Conservation (phyloP, 257 asterid species). For the Ajuga chamaepitys region DNA sequence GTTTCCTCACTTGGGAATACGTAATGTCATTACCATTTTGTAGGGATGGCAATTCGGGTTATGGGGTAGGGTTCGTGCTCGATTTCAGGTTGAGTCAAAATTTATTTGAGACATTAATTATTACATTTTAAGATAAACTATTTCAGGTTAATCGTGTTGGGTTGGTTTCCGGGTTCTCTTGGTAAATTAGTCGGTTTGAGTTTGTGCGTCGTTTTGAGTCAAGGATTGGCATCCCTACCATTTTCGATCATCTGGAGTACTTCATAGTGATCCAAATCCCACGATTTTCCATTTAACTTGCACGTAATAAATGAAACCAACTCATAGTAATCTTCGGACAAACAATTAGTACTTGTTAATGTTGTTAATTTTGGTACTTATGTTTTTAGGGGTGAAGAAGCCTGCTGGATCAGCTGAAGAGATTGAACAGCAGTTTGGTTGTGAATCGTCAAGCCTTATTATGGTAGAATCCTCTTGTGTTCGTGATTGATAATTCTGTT, state of each 20-base stretch:
- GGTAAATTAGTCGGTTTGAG: too few relatives aligned
- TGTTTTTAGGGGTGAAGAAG: constrained; percentile 50
- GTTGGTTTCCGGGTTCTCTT: too few relatives aligned
- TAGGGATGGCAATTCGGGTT: too few relatives aligned
- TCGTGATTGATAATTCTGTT: not conserved
- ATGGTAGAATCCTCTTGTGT: constrained; percentile 40
- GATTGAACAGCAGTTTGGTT: constrained; percentile 61
- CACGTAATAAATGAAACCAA: not conserved
- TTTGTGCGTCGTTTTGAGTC: too few relatives aligned
- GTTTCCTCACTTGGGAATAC: not conserved
- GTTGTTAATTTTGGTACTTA: constrained; percentile 11
- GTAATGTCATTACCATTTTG: not conserved
- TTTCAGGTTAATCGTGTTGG: too few relatives aligned
- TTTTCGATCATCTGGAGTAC: too few relatives aligned
- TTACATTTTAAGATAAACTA: too few relatives aligned
- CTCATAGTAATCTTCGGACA: not conserved
- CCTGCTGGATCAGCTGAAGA: constrained; percentile 91
- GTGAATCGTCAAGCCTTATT: constrained; percentile 64
- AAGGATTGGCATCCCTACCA: too few relatives aligned
- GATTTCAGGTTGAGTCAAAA: too few relatives aligned
- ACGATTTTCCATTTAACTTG: not conserved
- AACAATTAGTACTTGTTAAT: not conserved
- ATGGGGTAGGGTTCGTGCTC: too few relatives aligned
- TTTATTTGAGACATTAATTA: too few relatives aligned
- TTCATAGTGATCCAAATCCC: too few relatives aligned